Percentiles rank a stretch among this genome's conserved stretches.
Evolutionary conservation across 179 eudicot genomes (phyloP).

Genomic region (Beta corolliflora): DNA sequence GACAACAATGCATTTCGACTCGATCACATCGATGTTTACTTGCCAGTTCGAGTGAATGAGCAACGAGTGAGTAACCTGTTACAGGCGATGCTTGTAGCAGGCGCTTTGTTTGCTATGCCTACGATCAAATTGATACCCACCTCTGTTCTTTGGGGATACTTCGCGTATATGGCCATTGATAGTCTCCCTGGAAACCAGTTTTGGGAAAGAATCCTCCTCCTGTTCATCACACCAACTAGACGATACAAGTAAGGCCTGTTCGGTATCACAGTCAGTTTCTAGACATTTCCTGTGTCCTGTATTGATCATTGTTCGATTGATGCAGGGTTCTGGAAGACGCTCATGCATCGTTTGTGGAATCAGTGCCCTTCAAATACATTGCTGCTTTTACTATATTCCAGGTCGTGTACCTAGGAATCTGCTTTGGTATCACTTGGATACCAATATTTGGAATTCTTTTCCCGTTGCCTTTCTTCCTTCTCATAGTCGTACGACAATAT

Average conservation of each 20-base stretch:
- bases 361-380: conserved; percentile 66
- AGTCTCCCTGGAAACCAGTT: conserved; percentile 87
- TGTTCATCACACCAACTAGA: conserved; percentile 58
- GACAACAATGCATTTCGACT: conserved; percentile 41
- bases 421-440: conserved; percentile 85
- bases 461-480: conserved; percentile 72
- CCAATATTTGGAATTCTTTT: conserved; percentile 83
- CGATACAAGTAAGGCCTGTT: conserved; percentile 55
- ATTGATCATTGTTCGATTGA: background rate
- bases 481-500: conserved; percentile 60
- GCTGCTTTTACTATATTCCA: conserved; percentile 65
- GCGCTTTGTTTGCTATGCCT: conserved; percentile 65
- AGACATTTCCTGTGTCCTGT: background rate
- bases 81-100: conserved; percentile 66
- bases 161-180: conserved; percentile 84
- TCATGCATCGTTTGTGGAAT: conserved; percentile 67
- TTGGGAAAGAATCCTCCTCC: conserved; percentile 69
- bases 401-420: conserved; percentile 49
- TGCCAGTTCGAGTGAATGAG: conserved; percentile 79
- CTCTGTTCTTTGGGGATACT: conserved; percentile 87
- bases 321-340: conserved; percentile 69
- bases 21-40: conserved; percentile 60
- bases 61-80: conserved; percentile 76
- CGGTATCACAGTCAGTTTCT: background rate
- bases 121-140: conserved; percentile 68